These are phyloP conservation scores for Eucalyptus guilfoylei DNA, from an alignment of 345 rosid species.

Conservation along the genomic window DNA sequence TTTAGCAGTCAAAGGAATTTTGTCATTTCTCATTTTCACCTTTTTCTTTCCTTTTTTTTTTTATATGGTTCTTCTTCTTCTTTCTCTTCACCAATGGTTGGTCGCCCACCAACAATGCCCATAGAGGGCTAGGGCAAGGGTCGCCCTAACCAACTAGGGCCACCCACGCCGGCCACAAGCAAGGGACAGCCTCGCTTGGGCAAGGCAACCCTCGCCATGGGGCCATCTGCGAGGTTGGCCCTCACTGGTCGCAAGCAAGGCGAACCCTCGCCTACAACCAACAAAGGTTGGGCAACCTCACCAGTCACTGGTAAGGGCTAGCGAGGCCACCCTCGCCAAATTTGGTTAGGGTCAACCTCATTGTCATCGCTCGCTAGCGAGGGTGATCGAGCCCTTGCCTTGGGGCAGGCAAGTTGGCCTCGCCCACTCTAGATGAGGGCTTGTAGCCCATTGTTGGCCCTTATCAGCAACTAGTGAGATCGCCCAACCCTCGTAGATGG, in stretches of 20 bases:
- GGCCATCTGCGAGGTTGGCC: accelerated
- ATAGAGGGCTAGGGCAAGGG: accelerated
- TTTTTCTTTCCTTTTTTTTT: accelerated
- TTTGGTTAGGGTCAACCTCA: accelerated
- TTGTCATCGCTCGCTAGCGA: accelerated
- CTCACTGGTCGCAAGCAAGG: accelerated
- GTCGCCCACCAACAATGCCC: accelerated
- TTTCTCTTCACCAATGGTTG: accelerated
- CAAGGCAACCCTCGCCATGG: accelerated
- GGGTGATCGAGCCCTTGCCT: accelerated
- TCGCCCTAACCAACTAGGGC: no score
- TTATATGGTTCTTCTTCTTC: no score
- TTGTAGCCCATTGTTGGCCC: accelerated
- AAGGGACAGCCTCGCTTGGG: accelerated
- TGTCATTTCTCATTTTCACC: no score
- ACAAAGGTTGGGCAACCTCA: accelerated
- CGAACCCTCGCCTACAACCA: accelerated
- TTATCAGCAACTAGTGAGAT: accelerated
- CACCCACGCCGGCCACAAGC: accelerated
- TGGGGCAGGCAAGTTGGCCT: accelerated
- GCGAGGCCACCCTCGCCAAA: accelerated
- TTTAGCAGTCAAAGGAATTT: accelerated
- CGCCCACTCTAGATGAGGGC: accelerated
- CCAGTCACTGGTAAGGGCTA: accelerated
- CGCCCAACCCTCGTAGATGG: accelerated